Base-by-base conservation (phyloP, 2,329 filamentous ascomycete genomes). In the Diplocarpon rosae region DNA sequence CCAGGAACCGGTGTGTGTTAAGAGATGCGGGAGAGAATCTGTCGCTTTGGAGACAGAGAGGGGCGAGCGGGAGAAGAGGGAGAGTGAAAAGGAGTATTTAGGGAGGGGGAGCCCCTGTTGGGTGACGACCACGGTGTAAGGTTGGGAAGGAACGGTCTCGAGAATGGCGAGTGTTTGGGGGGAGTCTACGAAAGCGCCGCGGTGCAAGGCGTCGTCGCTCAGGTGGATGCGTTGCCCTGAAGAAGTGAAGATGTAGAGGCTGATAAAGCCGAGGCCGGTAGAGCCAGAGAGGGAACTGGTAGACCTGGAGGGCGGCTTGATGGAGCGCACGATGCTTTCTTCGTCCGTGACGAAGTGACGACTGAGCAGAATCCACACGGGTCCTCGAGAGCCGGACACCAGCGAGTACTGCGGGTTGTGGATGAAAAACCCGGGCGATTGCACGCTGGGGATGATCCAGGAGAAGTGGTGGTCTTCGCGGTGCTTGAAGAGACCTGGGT, bases 401-500 rank as follows among this genome's bases (percentile, higher is more conserved):
- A 86, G 67, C 14, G 85, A 78, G 59, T 85, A 94, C 51, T 88
- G 84, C 0, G 79, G 78, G 45, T 85, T 83, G 41, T 78, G 71
- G 2, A 72, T 71, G 39, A 82, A 70, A 2, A 74, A 78, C n/a
- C 69, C 67, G 8, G 70, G 63, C 52, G 72, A 65, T 33, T 65
- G 69, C 34, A 64, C 61, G 27, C 61, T 62, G 15, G 72, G 66
- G 30, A 78, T 65, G 1, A 81, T 72, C 92, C 92, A 98, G 2
- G 73, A 72, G 59, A 96, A 94, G 64, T 98, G 92, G 45, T 89
- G 78, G 56, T 98, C 89, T 62, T 95, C 82, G 8, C 89, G 80
- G 59, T 84, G 68, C 1, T 69, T 69, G 64, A 98, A 98, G 0
- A 95, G 69, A 0, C 75, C 73, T 0, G 92, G 89, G 53, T 95